These are phyloP conservation scores for Malassezia obtusa DNA, from an alignment of 1,284 basidiomycete species.

Conservation along the genomic window DNA sequence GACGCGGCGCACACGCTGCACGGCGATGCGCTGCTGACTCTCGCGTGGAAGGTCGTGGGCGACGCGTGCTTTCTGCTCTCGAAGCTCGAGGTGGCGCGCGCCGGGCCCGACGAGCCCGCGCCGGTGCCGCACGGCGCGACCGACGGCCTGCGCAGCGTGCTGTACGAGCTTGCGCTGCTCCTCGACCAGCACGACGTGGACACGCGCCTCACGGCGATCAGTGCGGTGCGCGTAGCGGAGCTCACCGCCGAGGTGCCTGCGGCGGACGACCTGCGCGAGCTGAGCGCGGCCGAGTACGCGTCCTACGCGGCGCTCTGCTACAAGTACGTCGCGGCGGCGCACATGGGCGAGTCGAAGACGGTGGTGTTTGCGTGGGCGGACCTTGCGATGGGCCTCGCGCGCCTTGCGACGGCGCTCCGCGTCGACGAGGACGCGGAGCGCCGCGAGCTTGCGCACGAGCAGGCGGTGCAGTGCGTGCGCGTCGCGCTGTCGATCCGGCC, in stretches of 20 bases:
- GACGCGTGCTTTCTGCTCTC: slow-evolving; percentile 60
- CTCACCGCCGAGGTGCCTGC: slow-evolving; percentile 4
- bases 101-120: not conserved
- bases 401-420: slow-evolving; percentile 10
- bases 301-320: slow-evolving; percentile 27
- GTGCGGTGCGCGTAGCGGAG: slow-evolving; percentile 17
- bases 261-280: not conserved
- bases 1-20: slow-evolving; percentile 57
- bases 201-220: slow-evolving; percentile 29
- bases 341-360: slow-evolving; percentile 26
- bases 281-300: not conserved
- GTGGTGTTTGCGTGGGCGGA: slow-evolving; percentile 42
- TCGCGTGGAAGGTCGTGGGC: slow-evolving; percentile 72
- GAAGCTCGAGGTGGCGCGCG: slow-evolving; percentile 13
- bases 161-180: slow-evolving; percentile 20
- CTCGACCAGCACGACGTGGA: slow-evolving; percentile 24
- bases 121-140: not conserved
- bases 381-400: slow-evolving; percentile 32
- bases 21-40: slow-evolving; percentile 47
- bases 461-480: slow-evolving; percentile 60
- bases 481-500: slow-evolving; percentile 68
- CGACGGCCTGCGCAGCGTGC: not conserved
- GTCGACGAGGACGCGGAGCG: slow-evolving; percentile 41
- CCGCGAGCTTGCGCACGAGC: slow-evolving; percentile 50
- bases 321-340: slow-evolving; percentile 36